Evolutionary conservation across 163 green algal species (phyloP), one percentile per base, ranked within the genome.

Genomic region (Picocystis sp.): DNA sequence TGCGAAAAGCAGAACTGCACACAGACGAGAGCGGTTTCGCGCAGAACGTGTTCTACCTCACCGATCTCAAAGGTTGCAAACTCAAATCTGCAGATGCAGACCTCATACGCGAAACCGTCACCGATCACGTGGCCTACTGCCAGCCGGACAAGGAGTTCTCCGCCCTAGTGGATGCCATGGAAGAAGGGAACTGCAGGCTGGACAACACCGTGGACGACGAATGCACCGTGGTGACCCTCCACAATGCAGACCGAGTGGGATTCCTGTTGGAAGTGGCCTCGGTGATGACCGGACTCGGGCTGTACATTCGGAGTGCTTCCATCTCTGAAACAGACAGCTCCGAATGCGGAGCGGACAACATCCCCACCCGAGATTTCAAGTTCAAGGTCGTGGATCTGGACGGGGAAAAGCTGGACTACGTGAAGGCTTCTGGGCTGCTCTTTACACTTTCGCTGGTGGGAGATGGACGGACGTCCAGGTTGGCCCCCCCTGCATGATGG

Each of bases 251-350:
- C 9, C 35, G 38, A 24, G 29, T 35, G 35, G 53, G 53, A 22
- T 45, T 59, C 35, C 53, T 59, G 29, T 33, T 59, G 34, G 35
- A 44, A 24, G 41, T 59, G 22, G 53, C 53, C n/a, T 59, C 53
- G 6, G 41, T 45, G 13, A 25, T 59, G 25, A 53, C 53, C 3
- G 53, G 25, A 24, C 53, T 59, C 13, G 53, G 53, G 53, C 35
- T 59, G 9, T 53, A 24, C 35, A 47, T 59, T 15, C 15, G 41
- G 9, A 24, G 21, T 12, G 53, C 29, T 9, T 33, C 35, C 38
- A 59, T 59, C 53, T 47, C 38, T 9, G 53, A 59, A 45, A 35
- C 29, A 13, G 21, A 51, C 11, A 22, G 41, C 33, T 17, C 42
- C 2, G 22, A n/a, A 3, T 5, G 29, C 13, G 53, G 53, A 10